Percentiles rank a stretch among this genome's conserved stretches.
These are phyloP conservation scores for Singerocomus inundabilis DNA, from an alignment of 1,284 basidiomycete genomes.

Conservation along the genomic window DNA sequence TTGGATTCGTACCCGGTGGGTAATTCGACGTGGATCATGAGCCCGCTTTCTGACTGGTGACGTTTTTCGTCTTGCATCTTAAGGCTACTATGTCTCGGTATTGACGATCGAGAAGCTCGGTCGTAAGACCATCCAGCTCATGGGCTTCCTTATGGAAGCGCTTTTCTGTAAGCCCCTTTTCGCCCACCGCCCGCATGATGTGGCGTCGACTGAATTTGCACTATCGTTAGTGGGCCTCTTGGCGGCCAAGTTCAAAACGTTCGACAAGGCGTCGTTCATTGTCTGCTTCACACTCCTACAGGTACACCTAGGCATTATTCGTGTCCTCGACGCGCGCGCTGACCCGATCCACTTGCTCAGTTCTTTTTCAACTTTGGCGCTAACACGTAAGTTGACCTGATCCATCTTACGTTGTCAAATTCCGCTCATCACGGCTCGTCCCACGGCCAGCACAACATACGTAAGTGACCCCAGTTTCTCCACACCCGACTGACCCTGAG, in stretches of 20 bases:
- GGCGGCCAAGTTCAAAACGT: slow-evolving; percentile 62
- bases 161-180: slow-evolving; percentile 53
- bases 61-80: slow-evolving; percentile 9
- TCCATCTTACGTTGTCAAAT: background rate
- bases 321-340: background rate
- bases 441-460: slow-evolving; percentile 48
- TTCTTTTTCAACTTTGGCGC: slow-evolving; percentile 85
- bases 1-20: slow-evolving; percentile 72
- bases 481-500: background rate
- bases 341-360: slow-evolving; percentile 30
- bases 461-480: slow-evolving; percentile 33
- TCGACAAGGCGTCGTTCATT: slow-evolving; percentile 63
- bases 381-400: slow-evolving; percentile 56
- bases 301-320: slow-evolving; percentile 22
- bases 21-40: slow-evolving; percentile 7
- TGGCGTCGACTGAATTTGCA: background rate
- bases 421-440: slow-evolving; percentile 5
- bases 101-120: slow-evolving; percentile 72
- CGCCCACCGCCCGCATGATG: background rate
- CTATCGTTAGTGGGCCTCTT: slow-evolving; percentile 50
- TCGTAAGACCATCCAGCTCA: slow-evolving; percentile 73
- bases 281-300: slow-evolving; percentile 68
- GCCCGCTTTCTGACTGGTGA: background rate
- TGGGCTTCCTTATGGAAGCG: slow-evolving; percentile 73
- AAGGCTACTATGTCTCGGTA: slow-evolving; percentile 69